phyloP scores from a whole-genome alignment of 139 green algal species.

The Chlamydomonas incerta region DNA sequence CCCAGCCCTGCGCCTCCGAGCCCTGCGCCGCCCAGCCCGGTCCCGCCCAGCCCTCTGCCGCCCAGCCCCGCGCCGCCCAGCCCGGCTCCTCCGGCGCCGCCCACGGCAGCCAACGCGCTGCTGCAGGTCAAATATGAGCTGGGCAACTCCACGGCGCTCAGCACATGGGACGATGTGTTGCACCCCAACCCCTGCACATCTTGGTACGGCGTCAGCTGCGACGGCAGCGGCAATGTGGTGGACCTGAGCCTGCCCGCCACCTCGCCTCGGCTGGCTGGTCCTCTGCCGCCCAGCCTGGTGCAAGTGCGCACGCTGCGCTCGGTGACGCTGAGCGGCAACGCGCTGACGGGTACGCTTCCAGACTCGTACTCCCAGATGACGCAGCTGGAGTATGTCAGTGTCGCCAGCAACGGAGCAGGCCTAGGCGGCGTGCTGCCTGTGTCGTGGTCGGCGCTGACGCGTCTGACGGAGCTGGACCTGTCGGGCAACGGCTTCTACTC shows the following conservation, averaged over 20 bases:
- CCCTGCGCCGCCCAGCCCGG: neutral
- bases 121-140: neutral
- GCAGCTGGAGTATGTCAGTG: conserved; percentile 10
- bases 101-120: neutral
- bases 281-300: neutral
- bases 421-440: conserved; percentile 31
- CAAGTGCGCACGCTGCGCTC: neutral
- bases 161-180: conserved; percentile 13
- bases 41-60: neutral
- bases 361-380: neutral
- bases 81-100: neutral
- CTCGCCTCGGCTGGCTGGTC: neutral
- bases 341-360: neutral
- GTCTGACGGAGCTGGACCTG: neutral
- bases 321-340: conserved; percentile 11
- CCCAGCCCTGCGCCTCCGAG: neutral
- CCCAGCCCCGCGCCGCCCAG: no score
- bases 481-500: conserved; percentile 21
- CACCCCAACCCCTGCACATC: neutral
- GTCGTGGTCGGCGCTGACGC: neutral
- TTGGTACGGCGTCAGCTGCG: conserved; percentile 8
- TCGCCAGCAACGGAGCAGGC: neutral
- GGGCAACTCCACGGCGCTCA: neutral
- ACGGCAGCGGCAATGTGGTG: neutral
- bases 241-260: neutral